Percentiles rank a stretch among this genome's conserved stretches.
Conservation (phyloP, 352 stramenopile genomes). For the Aphanomyces cochlioides region DNA sequence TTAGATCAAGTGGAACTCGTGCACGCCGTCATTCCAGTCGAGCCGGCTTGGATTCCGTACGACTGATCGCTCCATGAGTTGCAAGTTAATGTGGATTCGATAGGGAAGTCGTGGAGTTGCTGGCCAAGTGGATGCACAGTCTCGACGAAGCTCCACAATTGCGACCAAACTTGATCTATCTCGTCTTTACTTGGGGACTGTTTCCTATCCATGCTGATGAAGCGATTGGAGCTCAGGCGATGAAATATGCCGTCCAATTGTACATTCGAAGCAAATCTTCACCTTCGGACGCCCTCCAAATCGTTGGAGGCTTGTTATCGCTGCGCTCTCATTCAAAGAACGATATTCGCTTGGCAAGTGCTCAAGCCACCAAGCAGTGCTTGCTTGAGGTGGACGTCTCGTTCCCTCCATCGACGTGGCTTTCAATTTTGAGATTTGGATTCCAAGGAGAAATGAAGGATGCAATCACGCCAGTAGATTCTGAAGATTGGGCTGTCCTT, state of each 20-base stretch:
- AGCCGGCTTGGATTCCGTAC: not conserved
- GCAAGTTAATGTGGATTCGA: not conserved
- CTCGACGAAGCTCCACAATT: not conserved
- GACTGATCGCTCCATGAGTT: not conserved
- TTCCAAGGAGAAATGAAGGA: not conserved
- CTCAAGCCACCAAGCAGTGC: not conserved
- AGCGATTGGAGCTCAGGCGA: not conserved
- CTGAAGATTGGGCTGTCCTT: not conserved
- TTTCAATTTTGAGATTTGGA: conserved; percentile 5
- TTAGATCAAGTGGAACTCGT: not conserved
- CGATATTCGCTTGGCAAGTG: not conserved
- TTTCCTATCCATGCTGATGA: not conserved
- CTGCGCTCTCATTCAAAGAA: not conserved
- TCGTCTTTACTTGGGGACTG: not conserved
- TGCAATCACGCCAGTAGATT: not conserved
- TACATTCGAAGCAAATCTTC: not conserved
- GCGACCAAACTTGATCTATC: not conserved
- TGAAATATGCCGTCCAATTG: conserved; percentile 3
- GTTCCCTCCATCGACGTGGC: conserved; percentile 8
- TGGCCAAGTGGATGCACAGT: conserved; percentile 12
- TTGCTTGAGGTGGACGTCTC: conserved; percentile 2
- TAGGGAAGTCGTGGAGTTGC: conserved; percentile 1
- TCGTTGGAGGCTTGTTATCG: conserved; percentile 9
- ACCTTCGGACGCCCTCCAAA: not conserved
- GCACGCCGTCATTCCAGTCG: not conserved